These are phyloP conservation scores for Delonix regia DNA, from an alignment of 306 rosid genomes.

Conservation along the genomic window DNA sequence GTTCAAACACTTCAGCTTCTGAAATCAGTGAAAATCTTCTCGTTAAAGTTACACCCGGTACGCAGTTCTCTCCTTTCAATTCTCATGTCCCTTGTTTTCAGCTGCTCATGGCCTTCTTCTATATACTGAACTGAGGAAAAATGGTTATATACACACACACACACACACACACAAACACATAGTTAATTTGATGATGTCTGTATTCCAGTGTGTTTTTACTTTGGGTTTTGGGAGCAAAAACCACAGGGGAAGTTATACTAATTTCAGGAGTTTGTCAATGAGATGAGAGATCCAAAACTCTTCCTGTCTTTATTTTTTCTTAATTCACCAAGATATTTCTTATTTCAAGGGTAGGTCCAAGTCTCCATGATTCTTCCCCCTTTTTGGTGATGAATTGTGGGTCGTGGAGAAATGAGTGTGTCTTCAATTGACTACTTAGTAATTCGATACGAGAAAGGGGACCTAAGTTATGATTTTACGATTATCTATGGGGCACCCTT, in stretches of 20 bases:
- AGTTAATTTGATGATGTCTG: background rate
- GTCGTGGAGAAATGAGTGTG: background rate
- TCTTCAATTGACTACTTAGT: constrained; percentile 15
- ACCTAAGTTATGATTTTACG: background rate
- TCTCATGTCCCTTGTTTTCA: background rate
- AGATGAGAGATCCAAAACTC: background rate
- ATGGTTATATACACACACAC: too few relatives aligned
- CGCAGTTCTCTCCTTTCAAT: background rate
- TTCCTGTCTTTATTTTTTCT: constrained; percentile 6
- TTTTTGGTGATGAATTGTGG: background rate
- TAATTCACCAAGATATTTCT: background rate
- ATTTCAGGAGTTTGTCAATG: constrained; percentile 32
- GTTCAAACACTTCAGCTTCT: background rate
- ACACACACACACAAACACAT: too few relatives aligned
- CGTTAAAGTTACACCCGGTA: background rate
- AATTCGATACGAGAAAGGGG: constrained; percentile 22
- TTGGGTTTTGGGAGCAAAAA: background rate
- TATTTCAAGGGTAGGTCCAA: background rate
- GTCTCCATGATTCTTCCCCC: background rate
- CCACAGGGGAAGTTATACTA: constrained; percentile 5
- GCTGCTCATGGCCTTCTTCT: background rate
- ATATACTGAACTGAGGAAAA: constrained; percentile 4
- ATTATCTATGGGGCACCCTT: background rate
- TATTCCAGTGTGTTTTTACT: background rate
- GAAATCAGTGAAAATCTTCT: background rate